These are phyloP conservation scores for Trametes meyenii DNA, from an alignment of 768 basidiomycete species.

Conservation along the genomic window DNA sequence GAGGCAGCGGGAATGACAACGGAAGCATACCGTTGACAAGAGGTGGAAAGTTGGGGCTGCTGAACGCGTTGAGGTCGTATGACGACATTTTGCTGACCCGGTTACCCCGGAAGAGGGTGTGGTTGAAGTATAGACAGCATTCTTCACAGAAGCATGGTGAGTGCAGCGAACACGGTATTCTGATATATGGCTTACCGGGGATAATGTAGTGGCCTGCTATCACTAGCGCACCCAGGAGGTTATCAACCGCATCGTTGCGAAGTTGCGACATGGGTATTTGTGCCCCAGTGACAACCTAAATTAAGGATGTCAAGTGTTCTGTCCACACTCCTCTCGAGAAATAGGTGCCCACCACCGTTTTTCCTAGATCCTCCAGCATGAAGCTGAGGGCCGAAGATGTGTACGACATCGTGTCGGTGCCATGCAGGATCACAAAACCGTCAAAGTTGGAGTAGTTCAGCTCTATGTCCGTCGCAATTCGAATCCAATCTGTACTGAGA, in stretches of 20 bases:
- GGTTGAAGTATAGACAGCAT: conserved; percentile 88
- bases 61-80: conserved; percentile 81
- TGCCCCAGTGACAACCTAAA: conserved; percentile 85
- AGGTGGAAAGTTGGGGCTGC: conserved; percentile 82
- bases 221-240: conserved; percentile 84
- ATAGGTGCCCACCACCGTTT: conserved; percentile 68
- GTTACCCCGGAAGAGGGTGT: conserved; percentile 84
- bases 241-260: conserved; percentile 94
- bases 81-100: conserved; percentile 83
- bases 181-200: conserved; percentile 56
- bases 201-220: conserved; percentile 92
- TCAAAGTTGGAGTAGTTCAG: conserved; percentile 87
- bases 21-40: conserved; percentile 68
- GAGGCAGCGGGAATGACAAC: background rate
- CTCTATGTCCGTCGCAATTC: conserved; percentile 90
- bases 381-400: conserved; percentile 89
- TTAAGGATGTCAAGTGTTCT: background rate
- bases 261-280: conserved; percentile 92
- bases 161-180: background rate
- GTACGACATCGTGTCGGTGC: conserved; percentile 92
- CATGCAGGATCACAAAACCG: conserved; percentile 89
- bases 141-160: conserved; percentile 45
- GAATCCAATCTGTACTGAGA: conserved; percentile 72
- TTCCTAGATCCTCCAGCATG: conserved; percentile 89
- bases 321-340: background rate